A percentile compares a stretch with the other conserved stretches of the same genome.
phyloP scores from a whole-genome alignment of 2,329 filamentous ascomycete species.

The Pyricularia sp. region DNA sequence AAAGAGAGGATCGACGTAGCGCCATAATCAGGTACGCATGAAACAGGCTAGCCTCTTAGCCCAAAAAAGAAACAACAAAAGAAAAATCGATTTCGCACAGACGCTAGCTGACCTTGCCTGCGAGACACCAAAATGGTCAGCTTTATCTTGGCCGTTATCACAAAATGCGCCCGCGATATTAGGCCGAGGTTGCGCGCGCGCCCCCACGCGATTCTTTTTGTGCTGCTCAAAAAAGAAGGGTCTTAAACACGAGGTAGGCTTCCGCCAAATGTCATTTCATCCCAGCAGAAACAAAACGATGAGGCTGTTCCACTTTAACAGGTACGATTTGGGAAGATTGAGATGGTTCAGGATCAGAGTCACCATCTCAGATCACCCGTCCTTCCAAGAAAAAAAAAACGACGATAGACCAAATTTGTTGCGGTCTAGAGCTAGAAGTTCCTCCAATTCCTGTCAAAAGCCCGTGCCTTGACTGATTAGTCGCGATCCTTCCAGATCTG shows the following conservation, averaged over 20 bases:
- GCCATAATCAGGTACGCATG: not conserved
- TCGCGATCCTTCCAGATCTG: not conserved
- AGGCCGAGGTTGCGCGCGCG: not conserved
- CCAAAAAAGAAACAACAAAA: not conserved
- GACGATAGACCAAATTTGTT: too few species aligned
- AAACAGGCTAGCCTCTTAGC: not conserved
- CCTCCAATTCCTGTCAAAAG: not conserved
- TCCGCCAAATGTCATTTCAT: not conserved
- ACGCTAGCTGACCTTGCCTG: not conserved
- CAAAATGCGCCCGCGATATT: not conserved
- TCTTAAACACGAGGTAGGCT: not conserved
- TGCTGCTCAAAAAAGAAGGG: too few species aligned
- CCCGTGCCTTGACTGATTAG: not conserved
- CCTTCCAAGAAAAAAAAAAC: not conserved
- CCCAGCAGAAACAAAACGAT: not conserved
- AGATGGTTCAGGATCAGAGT: not conserved
- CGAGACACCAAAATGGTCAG: not conserved
- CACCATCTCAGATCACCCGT: too few species aligned
- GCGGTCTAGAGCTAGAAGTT: too few species aligned
- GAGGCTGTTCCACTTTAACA: not conserved
- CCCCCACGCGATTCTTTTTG: not conserved
- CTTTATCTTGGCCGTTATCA: not conserved
- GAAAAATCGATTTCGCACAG: not conserved
- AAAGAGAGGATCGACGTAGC: not conserved
- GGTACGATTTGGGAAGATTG: not conserved